Conservation (phyloP, 305 asterid genomes). For the Plantago coronopus region DNA sequence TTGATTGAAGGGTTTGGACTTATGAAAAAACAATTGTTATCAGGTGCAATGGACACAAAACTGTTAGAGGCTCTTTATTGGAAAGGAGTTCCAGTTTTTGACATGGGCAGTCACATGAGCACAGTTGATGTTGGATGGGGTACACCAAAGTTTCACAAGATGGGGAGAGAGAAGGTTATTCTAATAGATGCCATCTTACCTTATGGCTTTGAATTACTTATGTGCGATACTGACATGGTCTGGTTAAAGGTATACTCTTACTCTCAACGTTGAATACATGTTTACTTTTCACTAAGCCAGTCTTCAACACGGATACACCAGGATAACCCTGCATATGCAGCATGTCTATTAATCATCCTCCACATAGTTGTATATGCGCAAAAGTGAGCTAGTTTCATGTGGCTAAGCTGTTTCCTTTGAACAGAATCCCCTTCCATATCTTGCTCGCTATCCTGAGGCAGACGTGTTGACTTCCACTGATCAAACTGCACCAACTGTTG, state of each 20-base stretch:
- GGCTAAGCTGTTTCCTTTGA: slow-evolving; percentile 29
- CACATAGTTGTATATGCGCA: background rate
- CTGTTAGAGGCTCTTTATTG: slow-evolving; percentile 89
- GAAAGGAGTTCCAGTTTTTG: slow-evolving; percentile 95
- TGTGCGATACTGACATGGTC: slow-evolving; percentile 99
- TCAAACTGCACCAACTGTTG: slow-evolving; percentile 79
- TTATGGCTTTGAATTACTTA: slow-evolving; percentile 78
- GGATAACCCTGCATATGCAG: no score
- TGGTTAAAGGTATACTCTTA: slow-evolving; percentile 83
- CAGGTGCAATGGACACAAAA: slow-evolving; percentile 99
- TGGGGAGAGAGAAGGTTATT: slow-evolving; percentile 93
- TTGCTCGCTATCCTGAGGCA: slow-evolving; percentile 94
- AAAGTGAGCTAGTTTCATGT: slow-evolving; percentile 16
- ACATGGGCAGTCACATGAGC: slow-evolving; percentile 98
- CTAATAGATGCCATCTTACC: slow-evolving; percentile 82
- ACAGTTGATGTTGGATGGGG: slow-evolving; percentile 98
- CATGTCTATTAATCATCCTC: slow-evolving; percentile 1
- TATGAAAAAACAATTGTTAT: slow-evolving; percentile 15
- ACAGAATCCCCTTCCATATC: slow-evolving; percentile 95
- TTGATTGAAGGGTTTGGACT: slow-evolving; percentile 17
- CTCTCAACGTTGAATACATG: slow-evolving; percentile 24
- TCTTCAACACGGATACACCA: no score
- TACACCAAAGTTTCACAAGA: slow-evolving; percentile 82
- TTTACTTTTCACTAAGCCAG: slow-evolving; percentile 3
- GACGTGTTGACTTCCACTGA: slow-evolving; percentile 94